Conservation (phyloP, 805 yeast species). For the Saturnispora serradocipensis region DNA sequence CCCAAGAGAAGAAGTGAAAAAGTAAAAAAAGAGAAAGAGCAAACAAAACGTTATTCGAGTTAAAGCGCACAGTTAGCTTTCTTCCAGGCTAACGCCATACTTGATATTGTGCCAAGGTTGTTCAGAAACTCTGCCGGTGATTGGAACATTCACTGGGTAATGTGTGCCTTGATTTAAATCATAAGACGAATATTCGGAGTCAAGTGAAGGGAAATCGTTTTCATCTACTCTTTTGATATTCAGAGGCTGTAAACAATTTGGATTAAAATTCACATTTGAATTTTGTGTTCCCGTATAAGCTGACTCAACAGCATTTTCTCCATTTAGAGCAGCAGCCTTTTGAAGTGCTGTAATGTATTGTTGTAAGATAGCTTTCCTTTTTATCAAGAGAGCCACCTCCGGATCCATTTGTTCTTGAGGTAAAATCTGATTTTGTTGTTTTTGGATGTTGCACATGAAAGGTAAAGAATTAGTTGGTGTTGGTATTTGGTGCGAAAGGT, state of each 20-base stretch:
- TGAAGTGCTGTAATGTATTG: slow-evolving; percentile 4
- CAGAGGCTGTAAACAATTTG: neutral
- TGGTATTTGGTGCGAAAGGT: neutral
- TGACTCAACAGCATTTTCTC: neutral
- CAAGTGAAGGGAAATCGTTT: neutral
- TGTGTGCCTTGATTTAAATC: neutral
- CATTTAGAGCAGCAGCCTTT: neutral
- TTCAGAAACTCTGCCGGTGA: neutral
- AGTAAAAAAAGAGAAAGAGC: neutral
- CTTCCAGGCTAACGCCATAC: neutral
- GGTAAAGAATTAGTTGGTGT: neutral
- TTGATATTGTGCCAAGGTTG: neutral
- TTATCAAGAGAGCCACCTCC: neutral
- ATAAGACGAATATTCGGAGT: neutral
- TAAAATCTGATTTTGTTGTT: neutral
- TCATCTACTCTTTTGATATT: neutral
- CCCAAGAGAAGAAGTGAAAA: neutral
- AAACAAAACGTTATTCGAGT: neutral
- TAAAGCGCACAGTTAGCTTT: neutral
- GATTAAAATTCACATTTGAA: neutral
- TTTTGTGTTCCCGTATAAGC: neutral
- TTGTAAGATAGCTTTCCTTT: neutral
- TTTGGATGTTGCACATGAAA: neutral
- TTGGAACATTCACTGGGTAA: neutral
- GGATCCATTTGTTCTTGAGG: neutral